These are phyloP conservation scores for Carex arenaria DNA, from an alignment of 202 grass and related monocot genomes.

Conservation along the genomic window DNA sequence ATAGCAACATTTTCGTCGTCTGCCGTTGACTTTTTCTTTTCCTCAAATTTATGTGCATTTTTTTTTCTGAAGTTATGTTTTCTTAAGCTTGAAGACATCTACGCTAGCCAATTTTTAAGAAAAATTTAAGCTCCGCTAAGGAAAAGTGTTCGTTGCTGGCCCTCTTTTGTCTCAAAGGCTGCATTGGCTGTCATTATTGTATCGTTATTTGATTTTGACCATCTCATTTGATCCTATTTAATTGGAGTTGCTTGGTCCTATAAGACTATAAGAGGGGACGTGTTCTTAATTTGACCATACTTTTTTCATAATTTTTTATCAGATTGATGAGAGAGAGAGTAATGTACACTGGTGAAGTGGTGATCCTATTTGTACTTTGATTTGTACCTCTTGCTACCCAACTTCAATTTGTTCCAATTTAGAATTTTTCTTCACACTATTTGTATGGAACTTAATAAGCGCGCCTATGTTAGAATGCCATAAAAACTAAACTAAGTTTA, in stretches of 20 bases:
- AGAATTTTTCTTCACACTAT: too few relatives aligned
- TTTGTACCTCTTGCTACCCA: too few relatives aligned
- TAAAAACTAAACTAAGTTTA: too few relatives aligned
- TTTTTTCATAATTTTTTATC: not conserved
- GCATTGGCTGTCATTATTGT: not conserved
- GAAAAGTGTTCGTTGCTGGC: not conserved
- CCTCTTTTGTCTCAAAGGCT: not conserved
- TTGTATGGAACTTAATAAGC: too few relatives aligned
- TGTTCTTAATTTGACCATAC: not conserved
- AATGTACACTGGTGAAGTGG: not conserved
- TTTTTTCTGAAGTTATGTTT: not conserved
- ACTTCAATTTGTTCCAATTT: too few relatives aligned
- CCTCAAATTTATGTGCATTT: not conserved
- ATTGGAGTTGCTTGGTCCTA: not conserved
- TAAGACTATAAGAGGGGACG: not conserved
- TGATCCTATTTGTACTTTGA: too few relatives aligned
- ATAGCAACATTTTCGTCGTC: not conserved
- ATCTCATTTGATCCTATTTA: not conserved
- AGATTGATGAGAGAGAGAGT: not conserved
- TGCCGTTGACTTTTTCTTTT: not conserved
- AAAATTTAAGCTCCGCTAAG: too few relatives aligned
- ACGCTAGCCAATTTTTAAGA: too few relatives aligned
- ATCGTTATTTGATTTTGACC: not conserved
- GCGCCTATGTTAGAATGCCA: too few relatives aligned
- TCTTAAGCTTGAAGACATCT: not conserved